Percentiles rank a stretch among this genome's conserved stretches.
Evolutionary conservation across 2,329 filamentous ascomycete genomes (phyloP).

Genomic region (Aspergillus ustus): DNA sequence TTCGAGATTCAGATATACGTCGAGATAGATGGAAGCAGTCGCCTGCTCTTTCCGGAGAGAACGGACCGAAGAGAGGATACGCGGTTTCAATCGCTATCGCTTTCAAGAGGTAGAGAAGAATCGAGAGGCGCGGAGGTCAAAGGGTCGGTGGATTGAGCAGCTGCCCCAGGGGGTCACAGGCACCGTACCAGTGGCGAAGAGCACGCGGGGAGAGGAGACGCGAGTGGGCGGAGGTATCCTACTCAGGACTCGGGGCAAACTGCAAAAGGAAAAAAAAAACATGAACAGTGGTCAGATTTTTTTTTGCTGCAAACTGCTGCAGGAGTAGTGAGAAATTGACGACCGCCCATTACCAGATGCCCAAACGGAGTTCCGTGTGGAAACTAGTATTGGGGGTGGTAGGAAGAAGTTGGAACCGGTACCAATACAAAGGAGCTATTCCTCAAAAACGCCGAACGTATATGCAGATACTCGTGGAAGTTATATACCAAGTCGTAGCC

Average conservation of each 20-base stretch:
- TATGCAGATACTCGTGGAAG: background rate
- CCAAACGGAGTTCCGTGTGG: conserved; percentile 1
- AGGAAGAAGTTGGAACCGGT: conserved; percentile 3
- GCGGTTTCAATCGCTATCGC: conserved; percentile 19
- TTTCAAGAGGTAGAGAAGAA: conserved; percentile 4
- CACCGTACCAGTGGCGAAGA: conserved; percentile 31
- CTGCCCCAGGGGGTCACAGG: conserved; percentile 41
- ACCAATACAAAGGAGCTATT: conserved; percentile 1
- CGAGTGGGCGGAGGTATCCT: conserved; percentile 6
- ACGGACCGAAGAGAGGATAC: background rate
- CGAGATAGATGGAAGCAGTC: background rate
- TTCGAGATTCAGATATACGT: background rate
- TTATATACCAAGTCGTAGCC: background rate
- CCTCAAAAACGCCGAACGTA: background rate
- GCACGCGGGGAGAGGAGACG: conserved; percentile 21
- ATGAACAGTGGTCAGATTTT: conserved; percentile 10
- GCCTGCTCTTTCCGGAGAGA: background rate
- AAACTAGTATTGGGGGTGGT: background rate
- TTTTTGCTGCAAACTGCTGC: conserved; percentile 18
- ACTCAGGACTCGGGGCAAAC: background rate
- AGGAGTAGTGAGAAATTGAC: conserved; percentile 11
- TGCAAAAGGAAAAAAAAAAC: background rate
- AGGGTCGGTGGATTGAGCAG: conserved; percentile 36
- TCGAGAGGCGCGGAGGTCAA: conserved; percentile 28
- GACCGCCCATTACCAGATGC: conserved; percentile 11